These are phyloP conservation scores for Paraphaeosphaeria sporulosa DNA, from an alignment of 2,329 filamentous ascomycete species.

Conservation along the genomic window DNA sequence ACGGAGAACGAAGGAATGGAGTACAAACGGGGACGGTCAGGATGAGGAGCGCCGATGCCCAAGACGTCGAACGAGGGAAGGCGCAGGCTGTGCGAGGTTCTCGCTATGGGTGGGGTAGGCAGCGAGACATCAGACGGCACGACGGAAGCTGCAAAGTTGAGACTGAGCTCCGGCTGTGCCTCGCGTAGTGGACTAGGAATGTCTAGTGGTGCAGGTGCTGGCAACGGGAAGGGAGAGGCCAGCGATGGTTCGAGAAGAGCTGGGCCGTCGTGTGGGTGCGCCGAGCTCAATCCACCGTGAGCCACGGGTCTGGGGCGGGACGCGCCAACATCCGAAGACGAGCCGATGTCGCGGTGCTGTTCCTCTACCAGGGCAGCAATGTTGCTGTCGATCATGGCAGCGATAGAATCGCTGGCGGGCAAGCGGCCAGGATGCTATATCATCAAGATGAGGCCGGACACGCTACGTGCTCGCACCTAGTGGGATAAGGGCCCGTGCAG, in stretches of 20 bases:
- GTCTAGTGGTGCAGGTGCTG: slow-evolving; percentile 30
- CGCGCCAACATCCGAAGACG: slow-evolving; percentile 13
- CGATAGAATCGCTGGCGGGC: slow-evolving; percentile 1
- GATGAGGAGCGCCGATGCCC: slow-evolving; percentile 58
- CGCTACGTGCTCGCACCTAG: slow-evolving; percentile 1
- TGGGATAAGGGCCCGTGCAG: slow-evolving; percentile 5
- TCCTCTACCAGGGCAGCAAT: slow-evolving; percentile 3
- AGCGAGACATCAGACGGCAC: slow-evolving; percentile 42
- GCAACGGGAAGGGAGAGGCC: slow-evolving; percentile 39
- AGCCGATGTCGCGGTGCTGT: slow-evolving; percentile 16
- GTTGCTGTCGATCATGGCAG: slow-evolving; percentile 18
- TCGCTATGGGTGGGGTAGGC: slow-evolving; percentile 40
- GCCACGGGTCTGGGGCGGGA: slow-evolving; percentile 19
- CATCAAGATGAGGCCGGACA: slow-evolving; percentile 11
- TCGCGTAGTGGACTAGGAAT: slow-evolving; percentile 38
- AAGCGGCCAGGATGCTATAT: slow-evolving; percentile 4
- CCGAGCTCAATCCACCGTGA: slow-evolving; percentile 16
- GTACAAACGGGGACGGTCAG: slow-evolving; percentile 46
- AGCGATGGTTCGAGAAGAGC: slow-evolving; percentile 40
- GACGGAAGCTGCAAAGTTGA: slow-evolving; percentile 33
- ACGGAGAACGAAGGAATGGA: slow-evolving; percentile 37
- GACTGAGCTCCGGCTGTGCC: slow-evolving; percentile 33
- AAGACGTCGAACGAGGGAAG: slow-evolving; percentile 63
- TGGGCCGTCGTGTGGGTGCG: slow-evolving; percentile 17
- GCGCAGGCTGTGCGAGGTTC: slow-evolving; percentile 52